Base-by-base conservation (phyloP, 805 yeast genomes). In the Saccharomyces jurei region DNA sequence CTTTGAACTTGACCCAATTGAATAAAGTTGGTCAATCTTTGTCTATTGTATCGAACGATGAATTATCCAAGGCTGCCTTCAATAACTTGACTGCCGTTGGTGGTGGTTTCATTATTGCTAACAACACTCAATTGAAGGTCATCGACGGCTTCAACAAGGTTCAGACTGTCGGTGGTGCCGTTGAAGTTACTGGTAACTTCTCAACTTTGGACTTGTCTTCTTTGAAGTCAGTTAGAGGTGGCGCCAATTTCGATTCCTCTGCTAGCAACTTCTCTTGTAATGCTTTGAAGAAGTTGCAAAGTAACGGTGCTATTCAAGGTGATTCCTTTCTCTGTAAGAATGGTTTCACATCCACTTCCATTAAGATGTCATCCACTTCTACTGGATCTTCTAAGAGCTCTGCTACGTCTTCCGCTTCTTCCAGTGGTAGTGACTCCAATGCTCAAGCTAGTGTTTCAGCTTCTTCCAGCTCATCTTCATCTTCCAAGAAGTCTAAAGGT, bases 91-190 rank as follows among this genome's bases (percentile, higher is more conserved):
- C 83, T 58, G 60, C 80, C 50, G 77, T 94, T 66, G 95, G 92
- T 72, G 98, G 99, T 81, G 99, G 97, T 74, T 87, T 94, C 74
- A 84, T 81, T 66, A 77, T 94, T 70, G 82, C 87, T 60, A 89
- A 90, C 84, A 94, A 94, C 86, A 76, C 88, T 61, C 73, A 79
- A 54, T 83, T 92, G 71, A 72, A 69, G 50, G 64, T 78, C 56
- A 77, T 92, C 69, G 77, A 78, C 55, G 92, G 89, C 70, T 89
- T 94, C 82, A 83, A 84, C 63, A 69, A 78, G 61, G 79, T 94
- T 67, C 74, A 78, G 71, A 73, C 87, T 56, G 82, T 92, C 65
- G 88, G 87, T 70, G 98, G 99, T 81, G 94, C 98, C 65, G 82
- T 92, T 62, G 78, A 78, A 70, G 74, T 92, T 61, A 74, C 73